Evolutionary conservation across 2,329 filamentous ascomycete species (phyloP), one percentile per base, ranked within the genome.

Genomic region (Colletotrichum camelliae): DNA sequence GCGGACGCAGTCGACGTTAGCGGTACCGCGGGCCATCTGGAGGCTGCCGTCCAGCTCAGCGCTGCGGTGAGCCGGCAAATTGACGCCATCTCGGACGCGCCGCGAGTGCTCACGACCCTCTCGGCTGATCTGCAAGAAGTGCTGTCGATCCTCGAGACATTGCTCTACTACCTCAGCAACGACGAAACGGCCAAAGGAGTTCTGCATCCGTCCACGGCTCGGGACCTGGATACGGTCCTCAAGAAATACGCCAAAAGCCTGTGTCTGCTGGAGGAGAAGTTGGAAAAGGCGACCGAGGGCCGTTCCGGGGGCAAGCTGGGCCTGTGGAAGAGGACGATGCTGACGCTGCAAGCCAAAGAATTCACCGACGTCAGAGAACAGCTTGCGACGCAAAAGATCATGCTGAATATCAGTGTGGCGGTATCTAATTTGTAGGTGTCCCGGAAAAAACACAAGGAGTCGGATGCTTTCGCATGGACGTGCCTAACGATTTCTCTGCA

Each of bases 351-450:
- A 65, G 65, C 39, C 13, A 35, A 67, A 2, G 70, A 73, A 18
- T 73, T 73, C 29, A 57, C 35, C 10, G 55, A 73, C 52, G 31
- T 73, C 18, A 31, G 35, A 27, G 35, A 35, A 18, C 52, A 69
- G 37, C 48, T 73, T 21, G 57, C 57, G 15, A 57, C 31, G 27
- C 64, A 67, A 33, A 73, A 61, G 1, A 55, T 68, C 35, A 24
- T 39, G 27, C 57, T 73, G 64, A 35, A 33, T 2, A 58, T 73
- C 4, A 57, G 61, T 27, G 64, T 73, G 29, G 37, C 65, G 15
- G 70, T 69, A 15, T 65, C 70, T 12, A 73, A 73, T 18, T 69
- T 73, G 70, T 69, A 57, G 67, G 70, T 69, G 18, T 33, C 2
- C 21, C 33, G 16, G 4, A 7, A 2, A 48, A 21, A 21, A 4